Evolutionary conservation across 257 asterid genomes (phyloP).

Genomic region (Scutellaria galericulata): DNA sequence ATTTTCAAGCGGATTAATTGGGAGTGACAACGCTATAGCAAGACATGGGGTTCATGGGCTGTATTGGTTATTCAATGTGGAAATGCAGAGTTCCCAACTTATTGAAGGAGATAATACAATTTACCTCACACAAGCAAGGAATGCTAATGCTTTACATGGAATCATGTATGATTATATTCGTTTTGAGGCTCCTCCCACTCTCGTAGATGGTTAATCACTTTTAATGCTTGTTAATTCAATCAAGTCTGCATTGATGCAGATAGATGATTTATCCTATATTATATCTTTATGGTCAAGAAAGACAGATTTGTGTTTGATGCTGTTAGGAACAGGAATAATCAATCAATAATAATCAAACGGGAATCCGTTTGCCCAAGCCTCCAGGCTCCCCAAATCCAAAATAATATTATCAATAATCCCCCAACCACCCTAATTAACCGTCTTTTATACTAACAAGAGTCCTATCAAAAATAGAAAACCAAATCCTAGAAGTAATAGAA

Average conservation of each 20-base stretch:
- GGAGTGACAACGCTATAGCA: constrained; percentile 72
- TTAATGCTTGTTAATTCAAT: no score
- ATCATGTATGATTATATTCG: constrained; percentile 75
- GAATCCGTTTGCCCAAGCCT: no score
- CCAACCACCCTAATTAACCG: no score
- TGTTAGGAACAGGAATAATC: no score
- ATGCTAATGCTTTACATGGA: constrained; percentile 62
- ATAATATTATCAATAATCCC: no score
- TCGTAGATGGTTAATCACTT: no score
- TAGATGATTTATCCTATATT: background rate
- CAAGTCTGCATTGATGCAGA: background rate
- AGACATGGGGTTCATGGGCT: constrained; percentile 84
- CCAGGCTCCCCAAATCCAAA: no score
- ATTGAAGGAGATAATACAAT: constrained; percentile 47
- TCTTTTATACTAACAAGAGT: no score
- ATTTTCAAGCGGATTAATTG: constrained; percentile 62
- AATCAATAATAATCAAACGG: no score
- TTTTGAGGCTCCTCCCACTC: constrained; percentile 49
- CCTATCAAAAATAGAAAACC: no score
- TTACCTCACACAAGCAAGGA: constrained; percentile 60
- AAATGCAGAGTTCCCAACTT: constrained; percentile 45
- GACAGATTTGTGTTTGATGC: background rate
- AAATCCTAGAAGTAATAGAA: no score
- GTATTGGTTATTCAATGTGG: constrained; percentile 59
- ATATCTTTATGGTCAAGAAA: background rate